Conservation (phyloP, 306 rosid genomes). For the Hippophae rhamnoides region DNA sequence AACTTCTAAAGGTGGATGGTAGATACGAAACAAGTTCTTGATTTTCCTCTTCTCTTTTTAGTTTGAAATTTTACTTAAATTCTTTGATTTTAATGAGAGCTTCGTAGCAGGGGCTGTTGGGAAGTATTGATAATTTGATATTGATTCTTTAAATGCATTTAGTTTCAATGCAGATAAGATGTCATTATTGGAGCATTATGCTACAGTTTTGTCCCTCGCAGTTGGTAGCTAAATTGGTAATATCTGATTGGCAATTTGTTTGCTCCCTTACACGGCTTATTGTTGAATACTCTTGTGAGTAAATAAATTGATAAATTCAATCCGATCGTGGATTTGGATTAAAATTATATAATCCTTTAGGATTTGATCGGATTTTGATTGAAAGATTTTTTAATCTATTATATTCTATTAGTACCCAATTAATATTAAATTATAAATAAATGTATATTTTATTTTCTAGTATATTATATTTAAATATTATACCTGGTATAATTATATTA, state of each 20-base stretch:
- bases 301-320: too few species aligned
- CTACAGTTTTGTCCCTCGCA: constrained; percentile 21
- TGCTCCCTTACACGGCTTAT: neutral
- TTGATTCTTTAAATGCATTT: constrained; percentile 26
- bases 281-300: too few species aligned
- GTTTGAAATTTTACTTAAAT: constrained; percentile 13
- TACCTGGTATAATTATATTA: too few species aligned
- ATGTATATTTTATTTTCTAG: too few species aligned
- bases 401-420: too few species aligned
- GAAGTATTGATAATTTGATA: neutral
- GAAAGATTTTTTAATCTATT: too few species aligned
- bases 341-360: too few species aligned
- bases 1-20: constrained; percentile 41
- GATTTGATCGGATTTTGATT: too few species aligned
- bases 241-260: constrained; percentile 39
- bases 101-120: neutral
- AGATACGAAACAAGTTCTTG: constrained; percentile 42
- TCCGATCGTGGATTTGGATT: too few species aligned
- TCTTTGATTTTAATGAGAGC: constrained; percentile 28
- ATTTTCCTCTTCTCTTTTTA: neutral
- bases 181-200: constrained; percentile 20
- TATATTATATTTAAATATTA: too few species aligned
- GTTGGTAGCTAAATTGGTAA: constrained; percentile 54
- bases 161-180: constrained; percentile 12
- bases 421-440: too few species aligned